Percentiles rank a stretch among this genome's conserved stretches.
These are phyloP conservation scores for Tetragonia tetragonoides DNA, from an alignment of 148 eudicot genomes.

Conservation along the genomic window DNA sequence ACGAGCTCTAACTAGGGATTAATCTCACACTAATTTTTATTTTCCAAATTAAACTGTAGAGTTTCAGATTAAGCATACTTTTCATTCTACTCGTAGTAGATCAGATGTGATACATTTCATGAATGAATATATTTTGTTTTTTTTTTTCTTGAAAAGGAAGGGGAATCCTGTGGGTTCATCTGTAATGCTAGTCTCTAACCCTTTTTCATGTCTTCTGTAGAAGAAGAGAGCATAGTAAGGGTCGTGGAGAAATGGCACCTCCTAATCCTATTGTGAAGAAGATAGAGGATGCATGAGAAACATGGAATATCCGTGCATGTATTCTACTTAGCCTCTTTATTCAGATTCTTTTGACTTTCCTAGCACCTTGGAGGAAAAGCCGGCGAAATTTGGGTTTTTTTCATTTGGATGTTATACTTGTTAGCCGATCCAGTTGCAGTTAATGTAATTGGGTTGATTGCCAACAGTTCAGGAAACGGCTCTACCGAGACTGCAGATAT, in stretches of 20 bases:
- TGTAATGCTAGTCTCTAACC: too few relatives aligned
- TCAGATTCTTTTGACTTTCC: conserved; percentile 1
- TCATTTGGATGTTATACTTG: conserved; percentile 11
- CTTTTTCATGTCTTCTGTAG: too few relatives aligned
- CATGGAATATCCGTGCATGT: conserved; percentile 8
- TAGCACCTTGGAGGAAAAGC: conserved; percentile 18
- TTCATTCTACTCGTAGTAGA: too few relatives aligned
- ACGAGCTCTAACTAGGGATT: too few relatives aligned
- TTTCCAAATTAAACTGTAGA: too few relatives aligned
- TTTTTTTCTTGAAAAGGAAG: too few relatives aligned
- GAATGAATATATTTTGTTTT: too few relatives aligned
- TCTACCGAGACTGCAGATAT: neutral
- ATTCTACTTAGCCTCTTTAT: conserved; percentile 10
- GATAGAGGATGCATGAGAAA: conserved; percentile 12
- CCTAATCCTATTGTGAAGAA: neutral
- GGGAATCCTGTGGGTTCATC: too few relatives aligned
- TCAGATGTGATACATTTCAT: too few relatives aligned
- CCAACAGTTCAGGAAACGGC: neutral
- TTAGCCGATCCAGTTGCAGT: conserved; percentile 15
- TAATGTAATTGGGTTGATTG: conserved; percentile 12
- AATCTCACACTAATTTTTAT: too few relatives aligned
- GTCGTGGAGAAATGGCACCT: conserved; percentile 8
- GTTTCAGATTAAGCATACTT: too few relatives aligned
- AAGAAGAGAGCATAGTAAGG: too few relatives aligned
- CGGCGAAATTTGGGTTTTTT: neutral